A percentile compares a stretch with the other conserved stretches of the same genome.
Conservation (phyloP, 2,329 filamentous ascomycete genomes). For the Aureobasidium lini region DNA sequence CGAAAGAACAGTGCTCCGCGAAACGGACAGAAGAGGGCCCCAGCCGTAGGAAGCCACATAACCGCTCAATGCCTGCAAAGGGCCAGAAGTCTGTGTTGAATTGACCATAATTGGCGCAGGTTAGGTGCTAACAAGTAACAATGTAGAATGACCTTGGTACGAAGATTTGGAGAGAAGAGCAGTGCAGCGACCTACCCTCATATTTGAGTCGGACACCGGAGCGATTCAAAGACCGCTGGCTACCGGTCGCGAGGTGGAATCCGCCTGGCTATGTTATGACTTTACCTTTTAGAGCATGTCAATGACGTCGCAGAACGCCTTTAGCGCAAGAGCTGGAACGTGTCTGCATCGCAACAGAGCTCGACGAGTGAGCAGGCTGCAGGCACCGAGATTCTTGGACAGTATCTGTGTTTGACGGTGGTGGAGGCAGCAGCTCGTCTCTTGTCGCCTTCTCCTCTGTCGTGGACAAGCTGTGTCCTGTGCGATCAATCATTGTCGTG, state of each 20-base stretch:
- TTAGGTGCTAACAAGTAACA: conserved; percentile 6
- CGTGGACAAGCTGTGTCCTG: background rate
- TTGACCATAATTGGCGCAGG: conserved; percentile 25
- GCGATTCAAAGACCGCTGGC: conserved; percentile 13
- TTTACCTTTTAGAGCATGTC: conserved; percentile 18
- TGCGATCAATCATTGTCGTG: background rate
- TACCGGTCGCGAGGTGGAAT: background rate
- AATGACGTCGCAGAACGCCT: conserved; percentile 14
- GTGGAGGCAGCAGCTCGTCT: background rate
- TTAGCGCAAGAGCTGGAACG: conserved; percentile 4
- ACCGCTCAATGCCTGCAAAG: conserved; percentile 33
- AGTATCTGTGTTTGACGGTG: background rate
- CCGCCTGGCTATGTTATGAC: conserved; percentile 5
- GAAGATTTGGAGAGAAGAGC: background rate
- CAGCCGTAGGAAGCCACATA: conserved; percentile 41
- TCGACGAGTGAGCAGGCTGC: too few species aligned
- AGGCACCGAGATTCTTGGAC: background rate
- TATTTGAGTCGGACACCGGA: conserved; percentile 10
- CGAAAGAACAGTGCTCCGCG: conserved; percentile 38
- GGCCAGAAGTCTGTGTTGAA: conserved; percentile 29
- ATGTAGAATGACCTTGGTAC: conserved; percentile 1
- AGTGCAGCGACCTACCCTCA: background rate
- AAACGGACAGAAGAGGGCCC: conserved; percentile 40
- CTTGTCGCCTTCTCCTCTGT: background rate
- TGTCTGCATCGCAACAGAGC: background rate